Evolutionary conservation across 805 yeast species (phyloP).

Genomic region (Sugiyamaella smithiae): DNA sequence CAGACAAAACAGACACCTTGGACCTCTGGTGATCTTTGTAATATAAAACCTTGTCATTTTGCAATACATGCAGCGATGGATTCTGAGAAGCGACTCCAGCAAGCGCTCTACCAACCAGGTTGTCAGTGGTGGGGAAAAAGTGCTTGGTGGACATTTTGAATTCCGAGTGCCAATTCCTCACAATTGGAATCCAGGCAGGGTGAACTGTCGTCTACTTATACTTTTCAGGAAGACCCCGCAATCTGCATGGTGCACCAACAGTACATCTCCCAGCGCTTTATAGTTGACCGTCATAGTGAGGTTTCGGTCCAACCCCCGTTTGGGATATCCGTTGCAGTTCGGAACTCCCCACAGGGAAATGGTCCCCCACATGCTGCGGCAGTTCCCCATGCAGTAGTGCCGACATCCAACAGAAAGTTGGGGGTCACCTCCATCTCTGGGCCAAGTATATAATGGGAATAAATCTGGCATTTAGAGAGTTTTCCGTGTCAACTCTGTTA

Average conservation of each 20-base stretch:
- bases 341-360: not conserved
- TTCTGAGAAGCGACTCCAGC: slow-evolving; percentile 41
- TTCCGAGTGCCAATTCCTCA: too few relatives aligned
- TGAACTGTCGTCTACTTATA: too few relatives aligned
- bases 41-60: slow-evolving; percentile 40
- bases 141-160: slow-evolving; percentile 41
- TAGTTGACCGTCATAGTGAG: too few relatives aligned
- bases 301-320: not conserved
- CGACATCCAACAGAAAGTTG: not conserved
- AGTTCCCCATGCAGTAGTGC: slow-evolving; percentile 3
- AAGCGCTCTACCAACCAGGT: slow-evolving; percentile 40
- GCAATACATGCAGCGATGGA: slow-evolving; percentile 37
- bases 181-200: too few relatives aligned
- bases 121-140: slow-evolving; percentile 39
- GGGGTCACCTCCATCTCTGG: not conserved
- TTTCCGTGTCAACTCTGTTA: too few relatives aligned
- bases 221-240: too few relatives aligned
- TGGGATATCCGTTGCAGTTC: not conserved
- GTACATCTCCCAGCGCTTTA: too few relatives aligned
- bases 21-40: slow-evolving; percentile 31
- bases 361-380: slow-evolving; percentile 5
- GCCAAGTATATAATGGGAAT: too few relatives aligned
- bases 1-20: slow-evolving; percentile 73
- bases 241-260: too few relatives aligned
- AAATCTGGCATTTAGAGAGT: too few relatives aligned